A percentile compares a stretch with the other conserved stretches of the same genome.
Evolutionary conservation across 2,329 filamentous ascomycete genomes (phyloP).

Genomic region (Fusarium sp.): DNA sequence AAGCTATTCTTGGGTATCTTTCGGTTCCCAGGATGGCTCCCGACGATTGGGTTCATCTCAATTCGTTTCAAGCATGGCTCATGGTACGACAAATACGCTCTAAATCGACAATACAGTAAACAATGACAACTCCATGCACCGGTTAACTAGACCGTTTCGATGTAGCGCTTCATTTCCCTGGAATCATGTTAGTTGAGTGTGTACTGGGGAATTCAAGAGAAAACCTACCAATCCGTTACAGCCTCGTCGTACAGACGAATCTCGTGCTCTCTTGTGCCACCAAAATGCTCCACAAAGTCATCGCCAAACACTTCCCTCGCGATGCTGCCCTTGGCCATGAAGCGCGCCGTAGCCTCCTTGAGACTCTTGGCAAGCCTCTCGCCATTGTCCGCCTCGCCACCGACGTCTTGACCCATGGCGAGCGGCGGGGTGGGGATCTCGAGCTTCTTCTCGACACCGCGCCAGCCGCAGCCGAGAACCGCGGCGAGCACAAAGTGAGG

Average conservation of each 20-base stretch:
- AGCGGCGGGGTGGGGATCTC: constrained; percentile 85
- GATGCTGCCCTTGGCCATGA: constrained; percentile 82
- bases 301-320: constrained; percentile 96
- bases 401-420: constrained; percentile 85
- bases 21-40: constrained; percentile 20
- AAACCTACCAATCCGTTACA: constrained; percentile 91
- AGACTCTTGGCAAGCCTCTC: constrained; percentile 84
- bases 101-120: constrained; percentile 15
- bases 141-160: constrained; percentile 71
- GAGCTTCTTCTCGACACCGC: constrained; percentile 92
- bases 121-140: constrained; percentile 27
- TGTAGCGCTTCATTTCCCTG: constrained; percentile 83
- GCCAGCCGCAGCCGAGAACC: constrained; percentile 88
- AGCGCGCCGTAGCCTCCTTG: constrained; percentile 84
- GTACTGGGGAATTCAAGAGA: too few species aligned
- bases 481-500: constrained; percentile 88
- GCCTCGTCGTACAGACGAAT: constrained; percentile 92
- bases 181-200: constrained; percentile 26
- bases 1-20: constrained; percentile 34
- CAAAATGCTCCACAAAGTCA: constrained; percentile 95
- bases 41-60: constrained; percentile 11
- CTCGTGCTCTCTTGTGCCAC: constrained; percentile 92
- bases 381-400: constrained; percentile 77
- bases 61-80: constrained; percentile 9
- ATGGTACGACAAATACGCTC: constrained; percentile 28